Conservation (phyloP, 164 flowering plant species). For the Tinospora cordifolia region DNA sequence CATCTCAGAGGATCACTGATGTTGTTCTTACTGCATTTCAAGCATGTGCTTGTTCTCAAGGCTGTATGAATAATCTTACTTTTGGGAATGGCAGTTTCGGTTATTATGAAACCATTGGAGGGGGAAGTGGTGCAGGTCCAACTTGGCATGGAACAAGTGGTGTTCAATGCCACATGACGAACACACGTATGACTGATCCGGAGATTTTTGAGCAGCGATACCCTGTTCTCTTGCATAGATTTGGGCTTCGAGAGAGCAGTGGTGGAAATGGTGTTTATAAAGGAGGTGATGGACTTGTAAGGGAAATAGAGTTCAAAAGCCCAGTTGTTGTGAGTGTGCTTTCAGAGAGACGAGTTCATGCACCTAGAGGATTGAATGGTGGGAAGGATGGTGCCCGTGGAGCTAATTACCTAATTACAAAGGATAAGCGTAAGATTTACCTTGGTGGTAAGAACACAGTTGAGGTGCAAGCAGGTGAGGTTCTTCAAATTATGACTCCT, state of each 20-base stretch:
- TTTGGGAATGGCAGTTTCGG: constrained; percentile 92
- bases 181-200: constrained; percentile 95
- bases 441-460: constrained; percentile 92
- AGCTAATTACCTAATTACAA: constrained; percentile 60
- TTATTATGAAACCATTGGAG: constrained; percentile 96
- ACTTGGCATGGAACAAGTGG: constrained; percentile 95
- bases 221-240: constrained; percentile 75
- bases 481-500: constrained; percentile 81
- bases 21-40: constrained; percentile 87
- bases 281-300: constrained; percentile 90
- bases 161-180: constrained; percentile 97
- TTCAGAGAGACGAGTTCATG: constrained; percentile 92
- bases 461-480: constrained; percentile 68
- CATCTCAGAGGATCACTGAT: constrained; percentile 92
- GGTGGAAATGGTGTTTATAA: constrained; percentile 75
- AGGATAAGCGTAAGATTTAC: constrained; percentile 55
- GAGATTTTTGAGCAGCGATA: constrained; percentile 98
- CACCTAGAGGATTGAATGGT: constrained; percentile 87
- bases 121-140: constrained; percentile 96
- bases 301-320: constrained; percentile 83
- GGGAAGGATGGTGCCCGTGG: constrained; percentile 85
- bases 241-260: constrained; percentile 72
- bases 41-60: constrained; percentile 98
- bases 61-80: constrained; percentile 97
- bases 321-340: constrained; percentile 87